Evolutionary conservation across 1,284 basidiomycete species (phyloP).

Genomic region (Cryptococcus deneoformans): DNA sequence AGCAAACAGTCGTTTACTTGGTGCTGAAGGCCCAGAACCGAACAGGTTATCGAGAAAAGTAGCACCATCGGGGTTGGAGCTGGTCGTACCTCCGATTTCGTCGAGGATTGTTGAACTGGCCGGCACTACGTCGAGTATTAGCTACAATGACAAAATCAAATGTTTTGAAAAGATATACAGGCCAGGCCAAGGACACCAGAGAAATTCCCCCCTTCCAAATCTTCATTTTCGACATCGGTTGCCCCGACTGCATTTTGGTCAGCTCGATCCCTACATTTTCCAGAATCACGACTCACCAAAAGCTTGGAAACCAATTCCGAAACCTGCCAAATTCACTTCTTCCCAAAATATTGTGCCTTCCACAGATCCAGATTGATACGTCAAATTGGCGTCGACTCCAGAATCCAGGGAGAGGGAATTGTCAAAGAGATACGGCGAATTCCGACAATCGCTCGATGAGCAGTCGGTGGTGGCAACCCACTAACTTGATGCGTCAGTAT

Average conservation of each 20-base stretch:
- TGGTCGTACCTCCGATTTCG: slow-evolving; percentile 42
- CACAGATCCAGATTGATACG: slow-evolving; percentile 37
- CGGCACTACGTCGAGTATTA: slow-evolving; percentile 25
- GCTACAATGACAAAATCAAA: neutral
- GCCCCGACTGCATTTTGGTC: slow-evolving; percentile 28
- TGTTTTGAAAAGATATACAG: slow-evolving; percentile 18
- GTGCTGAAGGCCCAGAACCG: slow-evolving; percentile 42
- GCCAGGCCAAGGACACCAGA: slow-evolving; percentile 45
- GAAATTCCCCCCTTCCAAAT: slow-evolving; percentile 41
- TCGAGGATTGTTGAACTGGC: slow-evolving; percentile 43
- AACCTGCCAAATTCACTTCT: slow-evolving; percentile 36
- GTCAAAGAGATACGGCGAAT: slow-evolving; percentile 33
- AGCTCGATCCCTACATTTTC: neutral
- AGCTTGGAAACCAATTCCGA: slow-evolving; percentile 47
- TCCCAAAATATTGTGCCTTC: slow-evolving; percentile 49
- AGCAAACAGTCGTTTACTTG: slow-evolving; percentile 41
- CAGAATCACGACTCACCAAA: slow-evolving; percentile 27
- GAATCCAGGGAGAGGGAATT: slow-evolving; percentile 35
- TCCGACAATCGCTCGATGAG: slow-evolving; percentile 31
- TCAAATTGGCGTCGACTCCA: slow-evolving; percentile 24
- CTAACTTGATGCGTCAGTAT: slow-evolving; percentile 13
- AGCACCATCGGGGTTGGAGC: slow-evolving; percentile 46
- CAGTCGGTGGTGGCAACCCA: slow-evolving; percentile 45
- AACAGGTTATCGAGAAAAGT: slow-evolving; percentile 50
- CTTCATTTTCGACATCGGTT: slow-evolving; percentile 33